Evolutionary conservation across 768 basidiomycete species (phyloP), one percentile per base, ranked within the genome.

Genomic region (Fomitopsis serialis): DNA sequence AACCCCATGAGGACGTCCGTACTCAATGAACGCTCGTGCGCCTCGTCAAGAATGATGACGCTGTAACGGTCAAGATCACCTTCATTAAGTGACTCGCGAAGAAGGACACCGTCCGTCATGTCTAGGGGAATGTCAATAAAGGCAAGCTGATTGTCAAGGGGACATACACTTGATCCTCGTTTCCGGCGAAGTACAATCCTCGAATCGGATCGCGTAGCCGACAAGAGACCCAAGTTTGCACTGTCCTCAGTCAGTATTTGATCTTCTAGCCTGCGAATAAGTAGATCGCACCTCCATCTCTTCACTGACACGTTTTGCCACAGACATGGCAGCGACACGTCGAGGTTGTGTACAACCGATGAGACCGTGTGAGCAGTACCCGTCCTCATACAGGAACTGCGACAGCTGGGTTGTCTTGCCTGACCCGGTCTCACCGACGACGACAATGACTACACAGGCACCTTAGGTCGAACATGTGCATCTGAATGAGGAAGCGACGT

Each of bases 381-480:
- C 97, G 57, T 99, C 97, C 67, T 99, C 97, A 65, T 98, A 92
- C 56, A 99, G 69, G 72, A 93, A 99, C 65, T 99, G 97, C 0
- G 91, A 76, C 6, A 99, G 74, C 67, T 99, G 97, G 0, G 97
- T 98, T 1, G 97, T 99, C 73, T 99, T 99, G 6, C 97, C 97
- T 0, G 96, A 98, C 10, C 97, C 97, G n/a, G 97, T 99, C 71
- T 99, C 97, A n/a, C 97, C 97, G 37, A 99, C 90, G 36, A 98
- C 92, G 53, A 99, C 84, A 45, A 90, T 76, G 35, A 98, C 97
- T 97, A 8, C 21, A 27, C 3, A 19, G 29, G 48, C 13, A 44
- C 21, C 47, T 19, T n/a, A 13, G 7, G 53, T 48, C 45, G 50
- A 27, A 15, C 43, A 43, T 25, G 7, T 27, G 19, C 8, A 34